These are phyloP conservation scores for Scleroderma citrinum DNA, from an alignment of 768 basidiomycete genomes.

Conservation along the genomic window DNA sequence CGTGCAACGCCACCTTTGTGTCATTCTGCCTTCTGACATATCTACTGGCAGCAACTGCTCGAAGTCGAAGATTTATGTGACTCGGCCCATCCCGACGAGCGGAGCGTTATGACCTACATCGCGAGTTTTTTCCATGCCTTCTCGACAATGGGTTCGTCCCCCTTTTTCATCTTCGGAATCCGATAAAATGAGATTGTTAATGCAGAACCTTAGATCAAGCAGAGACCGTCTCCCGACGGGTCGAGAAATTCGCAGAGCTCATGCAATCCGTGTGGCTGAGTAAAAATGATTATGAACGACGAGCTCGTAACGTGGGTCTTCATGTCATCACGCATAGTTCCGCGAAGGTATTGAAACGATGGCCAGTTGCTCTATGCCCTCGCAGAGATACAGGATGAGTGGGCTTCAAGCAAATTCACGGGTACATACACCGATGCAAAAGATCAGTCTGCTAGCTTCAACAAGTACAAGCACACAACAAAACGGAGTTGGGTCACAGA, in stretches of 20 bases:
- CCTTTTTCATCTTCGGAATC: background rate
- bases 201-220: slow-evolving; percentile 65
- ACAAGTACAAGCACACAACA: slow-evolving; percentile 75
- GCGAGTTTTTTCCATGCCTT: slow-evolving; percentile 98
- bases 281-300: slow-evolving; percentile 88
- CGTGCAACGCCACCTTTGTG: slow-evolving; percentile 22
- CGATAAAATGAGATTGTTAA: background rate
- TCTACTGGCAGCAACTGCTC: slow-evolving; percentile 65
- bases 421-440: slow-evolving; percentile 82
- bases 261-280: slow-evolving; percentile 90
- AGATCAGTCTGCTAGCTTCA: slow-evolving; percentile 64
- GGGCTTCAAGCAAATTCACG: slow-evolving; percentile 60
- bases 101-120: slow-evolving; percentile 97
- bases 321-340: background rate
- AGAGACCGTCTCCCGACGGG: slow-evolving; percentile 87
- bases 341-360: slow-evolving; percentile 3
- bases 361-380: slow-evolving; percentile 62
- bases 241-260: slow-evolving; percentile 93
- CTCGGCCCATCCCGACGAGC: slow-evolving; percentile 83
- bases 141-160: slow-evolving; percentile 80
- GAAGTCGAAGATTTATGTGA: slow-evolving; percentile 96
- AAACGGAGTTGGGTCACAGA: slow-evolving; percentile 89
- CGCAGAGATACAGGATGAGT: slow-evolving; percentile 58
- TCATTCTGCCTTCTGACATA: slow-evolving; percentile 3
- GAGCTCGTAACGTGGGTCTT: slow-evolving; percentile 57